Evolutionary conservation across 1,284 basidiomycete genomes (phyloP).

Genomic region (Apiotrichum porosum): DNA sequence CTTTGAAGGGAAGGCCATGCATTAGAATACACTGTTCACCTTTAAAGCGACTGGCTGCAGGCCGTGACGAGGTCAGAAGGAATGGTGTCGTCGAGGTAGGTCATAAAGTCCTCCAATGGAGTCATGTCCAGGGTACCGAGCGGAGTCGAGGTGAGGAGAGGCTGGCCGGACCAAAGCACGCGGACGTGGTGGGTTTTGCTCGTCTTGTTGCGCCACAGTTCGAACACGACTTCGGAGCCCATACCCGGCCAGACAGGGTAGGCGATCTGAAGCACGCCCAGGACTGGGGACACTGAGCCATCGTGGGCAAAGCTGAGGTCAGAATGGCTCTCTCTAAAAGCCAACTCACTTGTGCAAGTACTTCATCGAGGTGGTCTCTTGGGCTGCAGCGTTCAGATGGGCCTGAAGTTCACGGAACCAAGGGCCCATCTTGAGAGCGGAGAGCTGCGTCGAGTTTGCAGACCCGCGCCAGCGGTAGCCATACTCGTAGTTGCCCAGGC

Average conservation of each 20-base stretch:
- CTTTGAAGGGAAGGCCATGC: too few relatives aligned
- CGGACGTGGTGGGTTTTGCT: constrained; percentile 12
- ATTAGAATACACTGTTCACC: too few relatives aligned
- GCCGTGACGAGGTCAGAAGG: constrained; percentile 20
- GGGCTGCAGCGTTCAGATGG: constrained; percentile 24
- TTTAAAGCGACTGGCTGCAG: too few relatives aligned
- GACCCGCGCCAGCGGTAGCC: constrained; percentile 31
- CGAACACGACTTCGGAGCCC: constrained; percentile 42
- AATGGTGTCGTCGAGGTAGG: constrained; percentile 24
- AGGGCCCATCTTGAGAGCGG: constrained; percentile 31
- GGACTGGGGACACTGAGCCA: constrained; percentile 33
- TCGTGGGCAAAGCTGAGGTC: constrained; percentile 36
- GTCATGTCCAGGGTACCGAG: constrained; percentile 35
- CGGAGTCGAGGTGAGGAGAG: constrained; percentile 28
- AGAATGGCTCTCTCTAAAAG: background rate
- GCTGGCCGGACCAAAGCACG: constrained; percentile 32
- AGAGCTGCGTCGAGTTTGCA: constrained; percentile 22
- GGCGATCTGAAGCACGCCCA: constrained; percentile 36
- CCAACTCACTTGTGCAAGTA: constrained; percentile 39
- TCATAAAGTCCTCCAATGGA: constrained; percentile 18
- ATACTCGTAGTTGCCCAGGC: constrained; percentile 39
- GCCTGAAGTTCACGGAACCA: constrained; percentile 32
- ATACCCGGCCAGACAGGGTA: constrained; percentile 40
- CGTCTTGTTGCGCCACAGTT: constrained; percentile 23
- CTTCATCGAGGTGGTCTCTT: constrained; percentile 15